Evolutionary conservation across 2,329 filamentous ascomycete species (phyloP), one percentile per base, ranked within the genome.

Genomic region (Trichoderma atrobrunneum): DNA sequence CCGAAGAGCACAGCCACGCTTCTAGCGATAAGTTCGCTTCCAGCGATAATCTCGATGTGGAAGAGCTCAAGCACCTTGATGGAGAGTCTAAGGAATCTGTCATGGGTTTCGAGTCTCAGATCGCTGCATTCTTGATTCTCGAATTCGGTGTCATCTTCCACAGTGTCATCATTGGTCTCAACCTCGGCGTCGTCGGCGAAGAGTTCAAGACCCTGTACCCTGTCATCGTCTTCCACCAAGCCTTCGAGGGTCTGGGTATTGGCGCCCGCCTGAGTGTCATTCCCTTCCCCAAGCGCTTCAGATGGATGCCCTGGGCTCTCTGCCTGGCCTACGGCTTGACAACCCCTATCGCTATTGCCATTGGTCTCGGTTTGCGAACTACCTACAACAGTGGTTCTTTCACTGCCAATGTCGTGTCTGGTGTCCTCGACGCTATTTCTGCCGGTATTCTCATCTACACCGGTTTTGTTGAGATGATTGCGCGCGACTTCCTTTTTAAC

Each of bases 401-500:
- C n/a, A 78, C 76, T 2, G 78, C 80, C 1, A 84, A 92, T 73
- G 87, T 97, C 51, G 88, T 94, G 73, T 94, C 94, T 75, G 94
- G 94, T 12, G 84, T 97, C 0, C 94, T 97, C 74, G 93, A 97
- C 79, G 88, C 92, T 0, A 92, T 97, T 75, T 93, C 90, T 39
- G 93, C 93, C 0, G 94, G 94, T 39, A 96, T 97, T 73, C 84
- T 97, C 64, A 91, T 97, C 72, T 97, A 97, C 81, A 97, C 94
- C 0, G 93, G 93, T 2, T 84, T 97, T 21, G 93, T 97, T 8
- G 94, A 97, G 83, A 84, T 97, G 70, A 91, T 97, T 87, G 94
- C 94, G 1, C 93, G 96, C 78, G 94, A 97, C 80, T 97, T 97
- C 82, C 93, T 97, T 90, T 97, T 96, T 83, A 95, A 91, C 79